These are phyloP conservation scores for Recurvomyces mirabilis DNA, from an alignment of 495 filamentous ascomycete genomes.

Conservation along the genomic window DNA sequence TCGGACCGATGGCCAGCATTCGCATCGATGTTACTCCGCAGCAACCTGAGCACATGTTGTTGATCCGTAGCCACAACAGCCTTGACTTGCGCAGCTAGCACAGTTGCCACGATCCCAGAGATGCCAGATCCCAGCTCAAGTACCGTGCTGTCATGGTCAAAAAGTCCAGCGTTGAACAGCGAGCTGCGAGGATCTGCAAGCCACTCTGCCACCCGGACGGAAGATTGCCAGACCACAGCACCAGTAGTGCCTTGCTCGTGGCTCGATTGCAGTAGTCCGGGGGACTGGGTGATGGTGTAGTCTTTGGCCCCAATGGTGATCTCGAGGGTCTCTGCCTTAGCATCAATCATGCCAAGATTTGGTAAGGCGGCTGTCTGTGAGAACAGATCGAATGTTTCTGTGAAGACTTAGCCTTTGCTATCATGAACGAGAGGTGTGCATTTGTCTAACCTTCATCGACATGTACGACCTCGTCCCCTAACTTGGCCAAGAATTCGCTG, in stretches of 20 bases:
- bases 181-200: slow-evolving; percentile 51
- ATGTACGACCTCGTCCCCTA: slow-evolving; percentile 28
- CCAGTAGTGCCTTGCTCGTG: slow-evolving; percentile 81
- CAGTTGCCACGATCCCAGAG: slow-evolving; percentile 59
- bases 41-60: slow-evolving; percentile 62
- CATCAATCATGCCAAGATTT: slow-evolving; percentile 76
- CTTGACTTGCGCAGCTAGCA: slow-evolving; percentile 48
- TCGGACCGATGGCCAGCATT: slow-evolving; percentile 34
- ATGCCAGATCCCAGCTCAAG: slow-evolving; percentile 85
- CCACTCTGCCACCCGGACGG: slow-evolving; percentile 77
- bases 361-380: slow-evolving; percentile 54
- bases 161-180: slow-evolving; percentile 47
- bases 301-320: slow-evolving; percentile 58
- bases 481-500: slow-evolving; percentile 21
- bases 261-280: slow-evolving; percentile 63
- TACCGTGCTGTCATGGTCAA: slow-evolving; percentile 46
- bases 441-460: slow-evolving; percentile 27
- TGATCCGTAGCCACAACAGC: slow-evolving; percentile 81
- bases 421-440: neutral
- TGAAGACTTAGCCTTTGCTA: neutral
- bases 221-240: slow-evolving; percentile 83
- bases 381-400: slow-evolving; percentile 83
- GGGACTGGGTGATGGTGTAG: slow-evolving; percentile 75
- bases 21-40: slow-evolving; percentile 61
- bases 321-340: slow-evolving; percentile 51